Base-by-base conservation (phyloP, 768 basidiomycete species). In the Coprinopsis sp. region DNA sequence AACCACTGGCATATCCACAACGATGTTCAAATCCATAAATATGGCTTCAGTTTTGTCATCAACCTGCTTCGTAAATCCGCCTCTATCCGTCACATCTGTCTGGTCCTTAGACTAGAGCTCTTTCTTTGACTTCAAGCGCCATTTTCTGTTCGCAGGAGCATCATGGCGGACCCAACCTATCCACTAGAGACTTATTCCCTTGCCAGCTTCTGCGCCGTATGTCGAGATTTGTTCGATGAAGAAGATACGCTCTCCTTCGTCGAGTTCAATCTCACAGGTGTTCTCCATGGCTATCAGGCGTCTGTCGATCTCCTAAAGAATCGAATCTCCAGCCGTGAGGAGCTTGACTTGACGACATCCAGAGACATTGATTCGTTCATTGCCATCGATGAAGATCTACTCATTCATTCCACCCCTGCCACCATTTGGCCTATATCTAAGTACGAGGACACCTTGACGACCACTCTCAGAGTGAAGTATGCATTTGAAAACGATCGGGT, bases 331-430 rank as follows among this genome's bases (percentile, higher is more conserved):
- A 18, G 11, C 39, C 16, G 11, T 7, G 24, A 40, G 12, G 21
- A 14, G 16, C 10, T 6, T 14, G 7, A 11, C 18, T 23, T 44
- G 14, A 14, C 13, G 12, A 33, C n/a, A 11, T 18, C 30, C 3
- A 6, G 33, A 8, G 44, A 44, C 44, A 19, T 33, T 8, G 44
- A 44, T 33, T 44, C 44, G 12, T 6, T 44, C 14, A 14, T 44
- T 21, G 44, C 31, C 6, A 10, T 33, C 12, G 16, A 25, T 23
- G 10, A 6, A 1, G 8, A 34, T 7, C 36, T 46, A 18, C 7
- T 16, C 3, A 14, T 36, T 19, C 21, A 18, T 13, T 28, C 13
- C 6, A 12, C 44, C 13, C 21, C 22, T 3, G 12, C 37, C 6
- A 37, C 31, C 8, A 24, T 24, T 24, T 36, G 12, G 11, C 33